These are phyloP conservation scores for Pinus taeda DNA, from an alignment of 75 land plant genomes.

Conservation along the genomic window DNA sequence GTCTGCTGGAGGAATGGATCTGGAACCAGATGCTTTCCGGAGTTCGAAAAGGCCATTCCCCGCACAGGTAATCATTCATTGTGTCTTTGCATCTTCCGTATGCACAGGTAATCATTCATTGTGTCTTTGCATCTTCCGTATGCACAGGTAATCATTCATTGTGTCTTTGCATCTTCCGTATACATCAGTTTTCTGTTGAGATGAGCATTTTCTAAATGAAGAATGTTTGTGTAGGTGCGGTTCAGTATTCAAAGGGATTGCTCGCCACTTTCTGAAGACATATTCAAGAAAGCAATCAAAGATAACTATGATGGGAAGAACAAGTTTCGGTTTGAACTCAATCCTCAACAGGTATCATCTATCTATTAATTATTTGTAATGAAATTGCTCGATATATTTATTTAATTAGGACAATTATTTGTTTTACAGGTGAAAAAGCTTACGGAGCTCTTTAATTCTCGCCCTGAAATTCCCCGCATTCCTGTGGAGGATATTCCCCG, in stretches of 20 bases:
- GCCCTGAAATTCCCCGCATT: background rate
- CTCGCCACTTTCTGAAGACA: slow-evolving; percentile 50
- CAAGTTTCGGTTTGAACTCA: slow-evolving; percentile 59
- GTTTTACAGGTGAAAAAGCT: slow-evolving; percentile 34
- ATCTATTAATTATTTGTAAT: background rate
- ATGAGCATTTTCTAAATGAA: background rate
- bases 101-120: slow-evolving; percentile 32
- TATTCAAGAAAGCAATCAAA: slow-evolving; percentile 59
- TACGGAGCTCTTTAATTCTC: slow-evolving; percentile 10
- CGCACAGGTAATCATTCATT: slow-evolving; percentile 41
- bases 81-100: too few relatives aligned
- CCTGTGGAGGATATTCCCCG: background rate
- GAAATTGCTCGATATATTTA: background rate
- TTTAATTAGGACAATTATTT: slow-evolving; percentile 1
- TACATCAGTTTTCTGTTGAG: background rate
- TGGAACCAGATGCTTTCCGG: slow-evolving; percentile 52
- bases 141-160: slow-evolving; percentile 41
- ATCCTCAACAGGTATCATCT: slow-evolving; percentile 32
- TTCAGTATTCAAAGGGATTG: slow-evolving; percentile 52
- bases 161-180: too few relatives aligned
- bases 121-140: too few relatives aligned
- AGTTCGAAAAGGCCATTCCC: slow-evolving; percentile 30
- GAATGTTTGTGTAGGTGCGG: slow-evolving; percentile 31
- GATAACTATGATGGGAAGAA: slow-evolving; percentile 45
- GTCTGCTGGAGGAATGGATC: slow-evolving; percentile 26